Evolutionary conservation across 441 rosid species (phyloP).

Genomic region (Metrosideros polymorpha): DNA sequence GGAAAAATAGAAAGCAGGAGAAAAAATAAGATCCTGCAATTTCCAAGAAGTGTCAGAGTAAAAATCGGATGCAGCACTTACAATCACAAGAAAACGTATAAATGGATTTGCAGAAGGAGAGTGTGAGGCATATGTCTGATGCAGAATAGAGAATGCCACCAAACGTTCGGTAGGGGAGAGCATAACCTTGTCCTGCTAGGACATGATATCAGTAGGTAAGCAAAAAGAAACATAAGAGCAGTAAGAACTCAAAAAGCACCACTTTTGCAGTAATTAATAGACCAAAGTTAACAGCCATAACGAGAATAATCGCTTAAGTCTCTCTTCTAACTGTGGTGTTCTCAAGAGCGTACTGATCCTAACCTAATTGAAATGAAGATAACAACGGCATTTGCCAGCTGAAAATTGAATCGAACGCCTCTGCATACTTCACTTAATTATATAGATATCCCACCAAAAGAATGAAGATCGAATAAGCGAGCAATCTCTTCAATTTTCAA

Average conservation of each 20-base stretch:
- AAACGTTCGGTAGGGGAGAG: conserved; percentile 56
- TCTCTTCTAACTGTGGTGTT: neutral
- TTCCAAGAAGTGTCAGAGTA: neutral
- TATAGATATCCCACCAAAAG: neutral
- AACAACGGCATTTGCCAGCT: neutral
- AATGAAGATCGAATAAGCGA: neutral
- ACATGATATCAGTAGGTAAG: conserved; percentile 9
- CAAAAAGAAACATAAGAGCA: neutral
- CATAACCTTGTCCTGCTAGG: conserved; percentile 45
- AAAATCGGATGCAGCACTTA: conserved; percentile 23
- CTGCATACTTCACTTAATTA: neutral
- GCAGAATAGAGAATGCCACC: conserved; percentile 57
- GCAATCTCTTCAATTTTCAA: neutral
- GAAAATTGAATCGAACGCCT: neutral
- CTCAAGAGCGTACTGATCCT: neutral
- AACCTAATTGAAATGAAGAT: neutral
- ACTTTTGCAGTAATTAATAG: neutral
- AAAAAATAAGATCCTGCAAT: neutral
- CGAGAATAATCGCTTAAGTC: neutral
- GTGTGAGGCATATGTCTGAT: conserved; percentile 48
- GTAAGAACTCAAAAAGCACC: neutral
- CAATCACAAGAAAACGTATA: conserved; percentile 39
- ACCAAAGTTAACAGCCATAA: neutral
- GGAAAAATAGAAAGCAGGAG: neutral
- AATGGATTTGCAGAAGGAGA: conserved; percentile 57